Percentiles rank a stretch among this genome's conserved stretches.
phyloP scores from a whole-genome alignment of 495 filamentous ascomycete genomes.

The Pyrenula massariospora region DNA sequence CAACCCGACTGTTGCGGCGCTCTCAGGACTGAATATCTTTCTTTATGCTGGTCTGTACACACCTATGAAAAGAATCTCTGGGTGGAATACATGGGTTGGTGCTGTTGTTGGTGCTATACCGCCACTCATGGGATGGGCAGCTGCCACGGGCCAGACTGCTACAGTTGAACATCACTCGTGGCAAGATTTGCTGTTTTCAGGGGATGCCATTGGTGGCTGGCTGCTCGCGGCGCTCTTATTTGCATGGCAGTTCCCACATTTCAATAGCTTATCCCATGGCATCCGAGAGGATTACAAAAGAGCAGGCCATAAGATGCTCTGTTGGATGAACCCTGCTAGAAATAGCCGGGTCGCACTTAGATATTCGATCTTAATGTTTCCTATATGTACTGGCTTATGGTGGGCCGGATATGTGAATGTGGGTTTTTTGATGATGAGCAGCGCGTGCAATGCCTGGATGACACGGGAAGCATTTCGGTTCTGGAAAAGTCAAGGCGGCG shows the following conservation, averaged over 20 bases:
- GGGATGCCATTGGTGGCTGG: constrained; percentile 74
- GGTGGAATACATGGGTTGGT: constrained; percentile 90
- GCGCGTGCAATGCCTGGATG: constrained; percentile 79
- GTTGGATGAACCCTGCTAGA: constrained; percentile 71
- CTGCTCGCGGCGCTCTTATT: constrained; percentile 74
- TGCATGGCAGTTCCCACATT: constrained; percentile 97
- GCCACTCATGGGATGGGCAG: constrained; percentile 95
- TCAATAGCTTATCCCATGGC: constrained; percentile 79
- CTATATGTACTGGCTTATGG: constrained; percentile 75
- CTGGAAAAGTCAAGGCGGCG: constrained; percentile 63
- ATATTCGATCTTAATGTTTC: constrained; percentile 80
- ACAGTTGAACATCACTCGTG: constrained; percentile 55
- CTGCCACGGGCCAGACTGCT: constrained; percentile 80
- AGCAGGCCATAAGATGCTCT: constrained; percentile 85
- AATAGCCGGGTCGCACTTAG: constrained; percentile 79
- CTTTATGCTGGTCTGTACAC: constrained; percentile 91
- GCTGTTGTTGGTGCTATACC: constrained; percentile 89
- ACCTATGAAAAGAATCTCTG: constrained; percentile 76
- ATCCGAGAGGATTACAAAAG: constrained; percentile 82
- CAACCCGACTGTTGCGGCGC: constrained; percentile 81
- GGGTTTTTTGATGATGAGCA: constrained; percentile 71
- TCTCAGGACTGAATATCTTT: constrained; percentile 74
- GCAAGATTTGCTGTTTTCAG: constrained; percentile 66
- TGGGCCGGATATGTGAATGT: constrained; percentile 75
- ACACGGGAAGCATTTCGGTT: constrained; percentile 70